Percentiles rank a stretch among this genome's conserved stretches.
Evolutionary conservation across 495 filamentous ascomycete species (phyloP).

Genomic region (Pyrenula aspistea): DNA sequence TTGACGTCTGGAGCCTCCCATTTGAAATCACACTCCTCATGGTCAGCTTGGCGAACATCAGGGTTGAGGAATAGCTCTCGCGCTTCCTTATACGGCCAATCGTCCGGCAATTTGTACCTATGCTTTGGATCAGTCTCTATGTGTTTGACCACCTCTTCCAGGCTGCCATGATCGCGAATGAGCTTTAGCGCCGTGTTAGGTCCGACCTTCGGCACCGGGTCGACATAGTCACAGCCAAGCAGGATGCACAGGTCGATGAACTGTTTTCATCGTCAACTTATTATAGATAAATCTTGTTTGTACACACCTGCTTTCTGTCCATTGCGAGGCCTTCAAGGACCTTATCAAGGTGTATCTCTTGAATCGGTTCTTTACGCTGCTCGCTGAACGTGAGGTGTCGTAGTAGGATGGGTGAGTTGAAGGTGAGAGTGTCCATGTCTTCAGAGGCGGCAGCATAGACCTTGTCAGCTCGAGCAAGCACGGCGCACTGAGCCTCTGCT

Average conservation of each 20-base stretch:
- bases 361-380: slow-evolving; percentile 93
- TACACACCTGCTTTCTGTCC: slow-evolving; percentile 64
- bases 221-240: slow-evolving; percentile 94
- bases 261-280: slow-evolving; percentile 22
- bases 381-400: slow-evolving; percentile 94
- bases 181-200: slow-evolving; percentile 83
- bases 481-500: slow-evolving; percentile 92
- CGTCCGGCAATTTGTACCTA: slow-evolving; percentile 73
- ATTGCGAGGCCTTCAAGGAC: slow-evolving; percentile 76
- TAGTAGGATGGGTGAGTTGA: slow-evolving; percentile 80
- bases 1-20: slow-evolving; percentile 91
- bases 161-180: slow-evolving; percentile 75
- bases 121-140: slow-evolving; percentile 64
- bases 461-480: slow-evolving; percentile 80
- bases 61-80: slow-evolving; percentile 83
- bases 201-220: slow-evolving; percentile 88
- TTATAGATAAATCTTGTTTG: not conserved
- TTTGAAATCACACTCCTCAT: slow-evolving; percentile 88
- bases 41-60: slow-evolving; percentile 73
- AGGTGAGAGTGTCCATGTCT: slow-evolving; percentile 98
- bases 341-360: slow-evolving; percentile 79
- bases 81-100: slow-evolving; percentile 90
- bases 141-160: slow-evolving; percentile 74
- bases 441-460: slow-evolving; percentile 94
- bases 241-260: slow-evolving; percentile 98